These are phyloP conservation scores for Paramecium pentaurelia DNA, from an alignment of 73 alveolate genomes.

Conservation along the genomic window DNA sequence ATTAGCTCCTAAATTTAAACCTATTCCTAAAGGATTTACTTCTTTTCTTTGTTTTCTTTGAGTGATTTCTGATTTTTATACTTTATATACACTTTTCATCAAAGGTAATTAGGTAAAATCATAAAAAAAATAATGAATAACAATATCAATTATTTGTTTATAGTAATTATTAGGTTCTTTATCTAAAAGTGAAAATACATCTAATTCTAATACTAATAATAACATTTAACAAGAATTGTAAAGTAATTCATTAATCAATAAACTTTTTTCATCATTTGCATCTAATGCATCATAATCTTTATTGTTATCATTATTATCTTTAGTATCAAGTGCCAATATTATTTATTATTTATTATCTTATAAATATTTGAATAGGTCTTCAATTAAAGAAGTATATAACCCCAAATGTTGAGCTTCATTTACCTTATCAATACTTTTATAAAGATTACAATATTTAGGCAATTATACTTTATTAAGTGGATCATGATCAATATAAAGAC, in stretches of 20 bases:
- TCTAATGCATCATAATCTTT: constrained; percentile 24
- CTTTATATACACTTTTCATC: background rate
- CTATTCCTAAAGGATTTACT: background rate
- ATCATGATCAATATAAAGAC: constrained; percentile 61
- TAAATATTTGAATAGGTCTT: constrained; percentile 25
- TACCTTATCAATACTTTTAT: background rate
- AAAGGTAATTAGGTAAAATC: background rate
- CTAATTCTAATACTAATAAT: background rate
- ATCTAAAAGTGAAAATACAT: background rate
- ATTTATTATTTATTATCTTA: background rate
- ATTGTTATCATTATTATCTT: constrained; percentile 24
- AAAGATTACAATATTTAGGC: constrained; percentile 51
- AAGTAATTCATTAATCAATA: constrained; percentile 29
- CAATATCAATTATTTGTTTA: constrained; percentile 14
- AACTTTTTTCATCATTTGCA: background rate
- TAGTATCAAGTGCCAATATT: background rate
- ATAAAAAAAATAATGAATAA: constrained; percentile 10
- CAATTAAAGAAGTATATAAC: background rate
- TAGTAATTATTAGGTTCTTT: background rate
- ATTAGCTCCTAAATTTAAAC: background rate
- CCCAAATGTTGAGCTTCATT: background rate
- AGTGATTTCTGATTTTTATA: background rate
- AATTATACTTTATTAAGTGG: constrained; percentile 44
- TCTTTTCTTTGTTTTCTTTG: constrained; percentile 7
- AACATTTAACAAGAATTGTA: constrained; percentile 23